phyloP scores from a whole-genome alignment of 306 rosid species.

The Inga leiocalycina region DNA sequence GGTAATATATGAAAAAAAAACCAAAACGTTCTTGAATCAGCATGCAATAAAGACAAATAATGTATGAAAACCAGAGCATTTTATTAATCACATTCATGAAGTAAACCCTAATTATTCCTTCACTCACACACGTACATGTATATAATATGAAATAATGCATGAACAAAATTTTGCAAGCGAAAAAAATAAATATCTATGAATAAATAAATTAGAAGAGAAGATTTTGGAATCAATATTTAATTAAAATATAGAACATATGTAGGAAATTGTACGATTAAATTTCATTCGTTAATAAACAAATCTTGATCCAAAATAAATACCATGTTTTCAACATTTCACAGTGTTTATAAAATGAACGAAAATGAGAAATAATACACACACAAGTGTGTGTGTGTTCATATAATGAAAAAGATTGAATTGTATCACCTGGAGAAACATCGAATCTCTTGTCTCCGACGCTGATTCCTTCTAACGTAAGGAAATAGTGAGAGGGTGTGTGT shows the following conservation, averaged over 20 bases:
- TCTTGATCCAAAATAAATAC: not conserved
- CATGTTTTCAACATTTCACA: not conserved
- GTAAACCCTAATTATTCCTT: not conserved
- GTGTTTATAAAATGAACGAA: not conserved
- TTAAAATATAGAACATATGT: too few relatives aligned
- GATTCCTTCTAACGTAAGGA: not conserved
- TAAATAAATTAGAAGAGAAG: too few relatives aligned
- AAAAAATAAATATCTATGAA: too few relatives aligned
- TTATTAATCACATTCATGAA: not conserved
- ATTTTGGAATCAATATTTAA: too few relatives aligned
- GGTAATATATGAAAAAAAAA: too few relatives aligned
- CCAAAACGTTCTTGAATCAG: too few relatives aligned
- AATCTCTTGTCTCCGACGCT: not conserved
- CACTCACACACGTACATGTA: not conserved
- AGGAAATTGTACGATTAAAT: not conserved
- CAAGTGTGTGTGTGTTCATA: too few relatives aligned
- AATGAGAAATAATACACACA: not conserved
- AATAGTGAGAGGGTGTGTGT: not conserved
- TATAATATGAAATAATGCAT: too few relatives aligned
- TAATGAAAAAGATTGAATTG: too few relatives aligned
- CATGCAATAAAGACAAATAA: not conserved
- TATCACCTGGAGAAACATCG: not conserved
- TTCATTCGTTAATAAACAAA: not conserved
- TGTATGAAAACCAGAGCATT: not conserved
- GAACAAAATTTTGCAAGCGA: too few relatives aligned